Evolutionary conservation across 1,284 basidiomycete genomes (phyloP).

Genomic region (Termitomyces sp.): DNA sequence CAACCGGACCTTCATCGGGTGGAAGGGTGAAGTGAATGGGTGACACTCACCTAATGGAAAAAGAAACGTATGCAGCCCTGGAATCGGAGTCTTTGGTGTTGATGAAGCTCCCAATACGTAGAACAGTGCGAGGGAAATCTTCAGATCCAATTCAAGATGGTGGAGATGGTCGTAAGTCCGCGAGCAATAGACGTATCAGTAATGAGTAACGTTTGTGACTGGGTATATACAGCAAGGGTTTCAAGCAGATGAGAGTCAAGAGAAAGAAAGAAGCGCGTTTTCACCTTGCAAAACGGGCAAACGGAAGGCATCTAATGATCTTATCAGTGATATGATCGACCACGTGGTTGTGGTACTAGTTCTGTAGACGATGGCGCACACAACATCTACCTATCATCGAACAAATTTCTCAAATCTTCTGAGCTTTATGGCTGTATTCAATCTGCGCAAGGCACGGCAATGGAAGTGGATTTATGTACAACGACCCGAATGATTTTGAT

Average conservation of each 20-base stretch:
- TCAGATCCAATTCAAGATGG: background rate
- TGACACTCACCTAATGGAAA: constrained; percentile 1
- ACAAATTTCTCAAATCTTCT: background rate
- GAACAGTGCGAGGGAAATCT: background rate
- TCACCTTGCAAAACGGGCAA: no score
- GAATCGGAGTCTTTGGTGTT: background rate
- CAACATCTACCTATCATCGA: background rate
- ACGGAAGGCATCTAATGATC: background rate
- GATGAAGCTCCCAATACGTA: background rate
- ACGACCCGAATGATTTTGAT: background rate
- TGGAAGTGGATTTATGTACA: background rate
- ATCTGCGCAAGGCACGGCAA: background rate
- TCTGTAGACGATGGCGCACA: background rate
- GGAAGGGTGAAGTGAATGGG: background rate
- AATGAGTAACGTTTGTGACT: background rate
- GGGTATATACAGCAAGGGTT: background rate
- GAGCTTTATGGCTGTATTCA: background rate
- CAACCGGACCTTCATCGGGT: background rate
- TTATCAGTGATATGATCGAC: constrained; percentile 3
- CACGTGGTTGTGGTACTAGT: constrained; percentile 1
- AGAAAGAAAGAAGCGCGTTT: background rate
- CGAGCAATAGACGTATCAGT: background rate
- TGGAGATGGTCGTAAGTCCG: background rate
- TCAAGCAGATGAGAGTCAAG: background rate
- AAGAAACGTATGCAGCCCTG: background rate